These are phyloP conservation scores for Grifola frondosa DNA, from an alignment of 1,284 basidiomycete species.

Conservation along the genomic window DNA sequence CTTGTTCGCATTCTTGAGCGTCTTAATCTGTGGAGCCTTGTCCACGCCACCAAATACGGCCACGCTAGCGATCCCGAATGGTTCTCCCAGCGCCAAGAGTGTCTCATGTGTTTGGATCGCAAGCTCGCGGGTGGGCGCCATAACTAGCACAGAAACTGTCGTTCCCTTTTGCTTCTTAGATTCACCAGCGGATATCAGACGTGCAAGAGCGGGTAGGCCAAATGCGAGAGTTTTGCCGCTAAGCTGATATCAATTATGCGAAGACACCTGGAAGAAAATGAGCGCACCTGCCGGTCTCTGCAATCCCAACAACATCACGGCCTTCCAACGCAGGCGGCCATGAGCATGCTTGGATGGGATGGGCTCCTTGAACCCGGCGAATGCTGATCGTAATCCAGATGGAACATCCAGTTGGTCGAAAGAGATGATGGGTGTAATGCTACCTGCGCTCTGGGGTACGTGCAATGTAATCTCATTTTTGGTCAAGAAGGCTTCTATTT, in stretches of 20 bases:
- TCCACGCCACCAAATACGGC: constrained; percentile 93
- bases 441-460: constrained; percentile 41
- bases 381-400: constrained; percentile 58
- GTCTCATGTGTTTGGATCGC: constrained; percentile 94
- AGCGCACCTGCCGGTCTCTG: constrained; percentile 87
- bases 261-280: background rate
- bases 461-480: constrained; percentile 78
- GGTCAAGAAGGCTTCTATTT: constrained; percentile 64
- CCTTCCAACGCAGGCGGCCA: constrained; percentile 90
- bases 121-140: constrained; percentile 93
- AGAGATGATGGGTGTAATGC: constrained; percentile 70
- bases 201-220: constrained; percentile 84
- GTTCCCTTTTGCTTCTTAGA: constrained; percentile 36
- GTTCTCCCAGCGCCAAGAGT: constrained; percentile 74
- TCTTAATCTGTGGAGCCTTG: constrained; percentile 79
- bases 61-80: constrained; percentile 76
- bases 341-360: constrained; percentile 96
- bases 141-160: constrained; percentile 75
- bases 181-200: constrained; percentile 49
- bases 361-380: constrained; percentile 80
- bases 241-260: constrained; percentile 15
- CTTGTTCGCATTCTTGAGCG: constrained; percentile 50
- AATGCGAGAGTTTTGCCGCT: constrained; percentile 98
- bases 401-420: constrained; percentile 79
- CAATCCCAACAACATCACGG: constrained; percentile 92